Evolutionary conservation across 352 stramenopile species (phyloP).

Genomic region (Globisporangium paroecandrum): DNA sequence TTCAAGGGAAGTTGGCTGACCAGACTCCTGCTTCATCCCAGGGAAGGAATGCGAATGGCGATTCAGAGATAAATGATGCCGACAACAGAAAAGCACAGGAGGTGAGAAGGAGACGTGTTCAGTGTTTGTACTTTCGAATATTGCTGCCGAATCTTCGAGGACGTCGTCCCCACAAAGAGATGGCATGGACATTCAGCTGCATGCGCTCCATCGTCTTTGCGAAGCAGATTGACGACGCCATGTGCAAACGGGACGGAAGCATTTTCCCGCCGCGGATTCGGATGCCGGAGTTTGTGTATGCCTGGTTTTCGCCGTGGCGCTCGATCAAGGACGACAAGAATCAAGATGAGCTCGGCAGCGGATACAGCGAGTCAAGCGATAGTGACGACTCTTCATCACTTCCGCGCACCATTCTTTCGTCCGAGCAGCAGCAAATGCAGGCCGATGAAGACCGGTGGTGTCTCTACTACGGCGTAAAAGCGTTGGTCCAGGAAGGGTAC

Average conservation of each 20-base stretch:
- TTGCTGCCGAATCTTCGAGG: constrained; percentile 88
- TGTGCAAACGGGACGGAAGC: constrained; percentile 49
- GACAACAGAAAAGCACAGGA: constrained; percentile 16
- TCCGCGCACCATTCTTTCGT: constrained; percentile 7
- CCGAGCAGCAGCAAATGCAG: constrained; percentile 44
- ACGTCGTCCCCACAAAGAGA: constrained; percentile 66
- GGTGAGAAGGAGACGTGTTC: constrained; percentile 43
- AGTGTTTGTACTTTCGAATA: constrained; percentile 90
- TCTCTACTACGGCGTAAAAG: constrained; percentile 91
- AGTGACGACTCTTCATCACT: constrained; percentile 4
- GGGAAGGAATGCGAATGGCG: background rate
- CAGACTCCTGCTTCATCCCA: background rate
- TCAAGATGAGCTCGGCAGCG: constrained; percentile 27
- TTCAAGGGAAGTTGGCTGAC: constrained; percentile 16
- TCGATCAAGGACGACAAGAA: constrained; percentile 59
- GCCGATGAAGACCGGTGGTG: constrained; percentile 91
- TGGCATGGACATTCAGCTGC: constrained; percentile 85
- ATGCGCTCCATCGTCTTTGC: constrained; percentile 89
- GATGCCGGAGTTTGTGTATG: constrained; percentile 93
- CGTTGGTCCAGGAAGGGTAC: constrained; percentile 77
- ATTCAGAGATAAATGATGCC: background rate
- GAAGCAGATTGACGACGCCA: constrained; percentile 82
- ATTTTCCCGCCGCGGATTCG: constrained; percentile 57
- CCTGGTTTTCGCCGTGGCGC: constrained; percentile 86
- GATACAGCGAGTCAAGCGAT: background rate